Base-by-base conservation (phyloP, 371 early-diverging fungal genomes). In the Rhizopus delemar region DNA sequence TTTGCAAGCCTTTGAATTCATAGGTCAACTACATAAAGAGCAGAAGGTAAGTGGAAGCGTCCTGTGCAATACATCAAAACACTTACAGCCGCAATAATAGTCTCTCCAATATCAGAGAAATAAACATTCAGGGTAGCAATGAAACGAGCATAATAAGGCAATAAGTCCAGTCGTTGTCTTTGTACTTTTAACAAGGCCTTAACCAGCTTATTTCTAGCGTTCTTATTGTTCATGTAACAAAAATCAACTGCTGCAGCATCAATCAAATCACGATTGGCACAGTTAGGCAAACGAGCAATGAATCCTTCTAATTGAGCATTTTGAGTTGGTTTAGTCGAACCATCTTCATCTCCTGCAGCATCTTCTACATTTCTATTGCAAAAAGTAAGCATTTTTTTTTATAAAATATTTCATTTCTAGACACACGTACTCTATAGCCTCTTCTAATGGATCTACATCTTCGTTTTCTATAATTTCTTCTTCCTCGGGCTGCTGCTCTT, bases 181-280 rank as follows among this genome's bases (percentile, higher is more conserved):
- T 94, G 91, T 3, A 97, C 92, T 35, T 82, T 85, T 0, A 90
- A 59, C 15, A 99, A 71, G 0, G 87, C 79, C 80, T 86, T 85
- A 12, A 90, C 80, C 4, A 98, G 77, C 45, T 84, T 80, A n/a
- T 85, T 89, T 36, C 95, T 83, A 15, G 90, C 82, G 15, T 75
- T 71, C 60, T 93, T 94, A 48, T 84, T 87, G 73, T 95, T 96
- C 15, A 93, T 65, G 66, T 86, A 94, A 67, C 95, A 95, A 73
- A 97, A 96, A 45, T 97, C 94, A 12, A 96, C 89, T 0, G 98
- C 96, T 2, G 90, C 75, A 63, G 90, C 84, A 73, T 99, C 97
- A 38, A 94, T 90, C 63, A 87, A 69, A 39, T 92, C 94, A 5
- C 92, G 85, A 63, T 92, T 95, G 53, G 86, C 81, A 55, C 93